Evolutionary conservation across 352 stramenopile genomes (phyloP), one percentile per base, ranked within the genome.

Genomic region (Phytophthora aleatoria): DNA sequence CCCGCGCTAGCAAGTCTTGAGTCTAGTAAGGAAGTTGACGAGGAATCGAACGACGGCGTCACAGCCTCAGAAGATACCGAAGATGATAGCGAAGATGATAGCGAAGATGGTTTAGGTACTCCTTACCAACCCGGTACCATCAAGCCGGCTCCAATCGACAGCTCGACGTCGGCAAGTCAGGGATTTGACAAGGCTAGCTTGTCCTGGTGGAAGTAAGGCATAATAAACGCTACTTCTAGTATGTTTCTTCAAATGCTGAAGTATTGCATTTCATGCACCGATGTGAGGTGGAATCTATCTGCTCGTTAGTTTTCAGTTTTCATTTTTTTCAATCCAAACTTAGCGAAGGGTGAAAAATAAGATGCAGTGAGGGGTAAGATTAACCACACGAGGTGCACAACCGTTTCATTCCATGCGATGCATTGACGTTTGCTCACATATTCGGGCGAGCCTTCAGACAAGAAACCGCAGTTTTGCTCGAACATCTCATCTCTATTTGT

Each of bases 101-200:
- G 45, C 9, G 26, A 59, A 4, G 16, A 50, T 16, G 31, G 45
- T 8, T 30, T 65, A 5, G 27, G 27, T 27, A 28, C 47, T 2
- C 7, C 13, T 4, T 52, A 52, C 13, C 47, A 52, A 15, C 47
- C 27, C 4, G 47, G 47, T 13, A 52, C 47, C 10, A 30, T 50
- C 7, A 52, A 43, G 9, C 47, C 41, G 43, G 62, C 48, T 13
- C 13, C 33, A 3, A 52, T 61, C 27, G 62, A 61, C 26, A 55
- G 42, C 24, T 30, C 43, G 20, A 47, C 16, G 41, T 47, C n/a
- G 41, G 41, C 41, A 41, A 64, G 48, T 15, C 16, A 13, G 6
- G 41, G n/a, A 33, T 65, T 70, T 38, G 62, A 70, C 20, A 60
- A 51, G 56, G 47, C 48, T 3, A 54, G 15, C 28, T 57, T 71